phyloP scores from a whole-genome alignment of 1,139 yeast genomes.

The Yamadazyma triangularis region DNA sequence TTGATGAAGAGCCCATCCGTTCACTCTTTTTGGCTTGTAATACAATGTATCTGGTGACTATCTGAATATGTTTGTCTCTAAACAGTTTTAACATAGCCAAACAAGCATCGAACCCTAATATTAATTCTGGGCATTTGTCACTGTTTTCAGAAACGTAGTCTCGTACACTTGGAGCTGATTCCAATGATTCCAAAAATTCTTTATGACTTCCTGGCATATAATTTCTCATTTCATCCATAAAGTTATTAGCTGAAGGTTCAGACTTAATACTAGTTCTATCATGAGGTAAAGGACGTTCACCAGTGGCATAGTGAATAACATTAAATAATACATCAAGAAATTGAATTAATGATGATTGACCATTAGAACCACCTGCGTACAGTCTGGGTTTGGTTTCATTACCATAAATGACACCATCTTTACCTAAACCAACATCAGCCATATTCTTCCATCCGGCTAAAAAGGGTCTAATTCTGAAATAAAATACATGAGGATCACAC shows the following conservation, averaged over 20 bases:
- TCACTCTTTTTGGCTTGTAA: constrained; percentile 63
- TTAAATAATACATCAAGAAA: constrained; percentile 74
- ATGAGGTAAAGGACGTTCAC: constrained; percentile 47
- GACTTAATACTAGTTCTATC: constrained; percentile 1
- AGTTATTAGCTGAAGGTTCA: constrained; percentile 38
- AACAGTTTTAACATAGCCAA: constrained; percentile 84
- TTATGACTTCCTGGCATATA: constrained; percentile 91
- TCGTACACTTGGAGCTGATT: constrained; percentile 54
- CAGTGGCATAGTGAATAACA: constrained; percentile 76
- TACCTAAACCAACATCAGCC: constrained; percentile 77
- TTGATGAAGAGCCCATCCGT: constrained; percentile 48
- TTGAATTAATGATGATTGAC: constrained; percentile 87
- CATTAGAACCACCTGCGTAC: constrained; percentile 90
- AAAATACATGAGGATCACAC: constrained; percentile 93
- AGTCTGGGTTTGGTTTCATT: constrained; percentile 52
- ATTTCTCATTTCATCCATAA: constrained; percentile 75
- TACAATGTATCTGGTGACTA: constrained; percentile 81
- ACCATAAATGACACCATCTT: constrained; percentile 77
- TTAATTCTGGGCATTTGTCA: constrained; percentile 49
- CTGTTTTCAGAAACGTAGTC: constrained; percentile 50
- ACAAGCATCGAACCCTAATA: constrained; percentile 81
- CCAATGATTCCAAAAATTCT: constrained; percentile 60
- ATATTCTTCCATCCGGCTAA: constrained; percentile 94
- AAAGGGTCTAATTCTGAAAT: constrained; percentile 80
- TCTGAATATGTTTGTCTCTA: constrained; percentile 89